Evolutionary conservation across 192 early-diverging fungal species (phyloP).

Genomic region (Gorgonomyces haynaldii): DNA sequence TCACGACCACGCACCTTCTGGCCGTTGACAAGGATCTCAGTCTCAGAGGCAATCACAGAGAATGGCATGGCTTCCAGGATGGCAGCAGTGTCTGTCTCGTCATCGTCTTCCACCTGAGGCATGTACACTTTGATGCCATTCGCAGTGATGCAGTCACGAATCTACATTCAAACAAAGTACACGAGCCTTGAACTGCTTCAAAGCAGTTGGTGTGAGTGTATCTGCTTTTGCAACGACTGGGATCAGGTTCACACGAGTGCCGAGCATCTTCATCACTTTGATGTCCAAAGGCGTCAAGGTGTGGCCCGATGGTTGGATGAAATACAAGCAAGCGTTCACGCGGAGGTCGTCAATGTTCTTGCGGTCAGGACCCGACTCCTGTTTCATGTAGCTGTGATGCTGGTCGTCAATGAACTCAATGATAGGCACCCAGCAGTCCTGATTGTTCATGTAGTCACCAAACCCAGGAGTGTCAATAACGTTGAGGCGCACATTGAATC

Average conservation of each 20-base stretch:
- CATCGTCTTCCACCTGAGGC: slow-evolving; percentile 82
- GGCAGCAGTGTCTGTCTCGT: slow-evolving; percentile 47
- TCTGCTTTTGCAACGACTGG: slow-evolving; percentile 98
- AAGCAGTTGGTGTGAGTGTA: slow-evolving; percentile 83
- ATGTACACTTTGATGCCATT: slow-evolving; percentile 89
- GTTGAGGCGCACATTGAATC: slow-evolving; percentile 91
- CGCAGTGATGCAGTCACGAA: slow-evolving; percentile 78
- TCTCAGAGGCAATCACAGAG: slow-evolving; percentile 84
- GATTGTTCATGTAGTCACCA: slow-evolving; percentile 55
- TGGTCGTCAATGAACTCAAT: slow-evolving; percentile 98
- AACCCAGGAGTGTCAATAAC: slow-evolving; percentile 91
- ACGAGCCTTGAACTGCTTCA: slow-evolving; percentile 89
- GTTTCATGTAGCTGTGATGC: slow-evolving; percentile 87
- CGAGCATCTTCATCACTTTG: slow-evolving; percentile 95
- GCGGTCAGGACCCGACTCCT: slow-evolving; percentile 78
- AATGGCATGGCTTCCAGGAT: slow-evolving; percentile 83
- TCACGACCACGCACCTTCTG: slow-evolving; percentile 87
- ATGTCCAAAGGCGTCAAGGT: slow-evolving; percentile 77
- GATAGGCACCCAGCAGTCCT: slow-evolving; percentile 95
- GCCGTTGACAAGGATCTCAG: slow-evolving; percentile 79
- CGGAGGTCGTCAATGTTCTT: slow-evolving; percentile 85
- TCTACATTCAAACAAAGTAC: slow-evolving; percentile 47
- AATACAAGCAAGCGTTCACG: slow-evolving; percentile 97
- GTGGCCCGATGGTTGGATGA: slow-evolving; percentile 96
- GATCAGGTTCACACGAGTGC: slow-evolving; percentile 92